phyloP scores from a whole-genome alignment of 1,284 basidiomycete species.

The Kwoniella shivajii region DNA sequence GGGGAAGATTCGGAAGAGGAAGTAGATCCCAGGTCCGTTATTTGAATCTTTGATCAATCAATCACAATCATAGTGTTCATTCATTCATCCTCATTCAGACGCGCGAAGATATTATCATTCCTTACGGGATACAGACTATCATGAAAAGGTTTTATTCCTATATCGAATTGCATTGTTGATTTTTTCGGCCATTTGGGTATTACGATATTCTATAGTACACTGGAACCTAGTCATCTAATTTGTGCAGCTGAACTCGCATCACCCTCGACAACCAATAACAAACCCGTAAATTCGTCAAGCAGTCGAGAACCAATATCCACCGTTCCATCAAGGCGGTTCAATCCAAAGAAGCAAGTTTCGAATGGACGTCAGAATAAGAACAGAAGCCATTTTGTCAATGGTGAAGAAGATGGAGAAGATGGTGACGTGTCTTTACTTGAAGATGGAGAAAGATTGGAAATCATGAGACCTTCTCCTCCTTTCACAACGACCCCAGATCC shows the following conservation, averaged over 20 bases:
- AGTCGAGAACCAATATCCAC: neutral
- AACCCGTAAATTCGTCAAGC: too few species aligned
- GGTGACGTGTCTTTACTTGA: constrained; percentile 6
- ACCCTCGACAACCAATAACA: neutral
- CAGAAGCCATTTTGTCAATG: neutral
- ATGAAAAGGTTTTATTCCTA: neutral
- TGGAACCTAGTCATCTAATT: constrained; percentile 31
- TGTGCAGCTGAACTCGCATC: constrained; percentile 32
- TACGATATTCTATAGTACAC: constrained; percentile 16
- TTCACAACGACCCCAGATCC: neutral
- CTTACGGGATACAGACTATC: neutral
- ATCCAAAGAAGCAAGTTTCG: too few species aligned
- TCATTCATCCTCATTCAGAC: neutral
- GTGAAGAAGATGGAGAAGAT: neutral
- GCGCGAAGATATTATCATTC: neutral
- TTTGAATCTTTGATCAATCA: neutral
- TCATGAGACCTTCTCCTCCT: constrained; percentile 1
- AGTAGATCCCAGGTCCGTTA: constrained; percentile 23
- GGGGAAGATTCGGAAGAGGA: constrained; percentile 21
- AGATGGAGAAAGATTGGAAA: neutral
- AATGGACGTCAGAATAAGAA: too few species aligned
- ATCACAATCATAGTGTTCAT: neutral
- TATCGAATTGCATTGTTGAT: neutral
- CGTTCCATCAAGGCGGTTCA: too few species aligned
- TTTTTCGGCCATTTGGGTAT: neutral